These are phyloP conservation scores for Phlyctochytrium arcticum DNA, from an alignment of 192 early-diverging fungal species.

Conservation along the genomic window DNA sequence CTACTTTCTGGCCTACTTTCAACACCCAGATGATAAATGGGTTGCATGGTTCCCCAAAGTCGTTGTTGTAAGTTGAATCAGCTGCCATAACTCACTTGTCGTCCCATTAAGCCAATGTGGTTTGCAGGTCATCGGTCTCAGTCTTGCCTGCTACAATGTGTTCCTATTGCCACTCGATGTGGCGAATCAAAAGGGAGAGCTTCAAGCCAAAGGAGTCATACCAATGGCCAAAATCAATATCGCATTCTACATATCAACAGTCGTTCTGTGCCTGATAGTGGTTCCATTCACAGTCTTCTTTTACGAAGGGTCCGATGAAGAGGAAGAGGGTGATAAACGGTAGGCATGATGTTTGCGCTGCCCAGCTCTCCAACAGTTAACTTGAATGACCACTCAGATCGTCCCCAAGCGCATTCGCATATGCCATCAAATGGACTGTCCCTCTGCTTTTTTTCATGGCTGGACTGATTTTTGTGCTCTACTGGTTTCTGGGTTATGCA, in stretches of 20 bases:
- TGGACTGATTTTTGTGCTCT: constrained; percentile 40
- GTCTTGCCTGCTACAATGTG: constrained; percentile 49
- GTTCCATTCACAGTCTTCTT: constrained; percentile 62
- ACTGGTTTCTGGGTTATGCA: constrained; percentile 49
- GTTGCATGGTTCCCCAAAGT: constrained; percentile 64
- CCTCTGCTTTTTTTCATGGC: constrained; percentile 44
- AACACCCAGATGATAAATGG: constrained; percentile 65
- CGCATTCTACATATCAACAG: constrained; percentile 46
- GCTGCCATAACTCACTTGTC: background rate
- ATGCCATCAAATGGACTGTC: constrained; percentile 55
- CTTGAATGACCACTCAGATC: constrained; percentile 17
- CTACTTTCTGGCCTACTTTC: constrained; percentile 64
- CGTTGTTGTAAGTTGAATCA: constrained; percentile 44
- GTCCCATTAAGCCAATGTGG: background rate
- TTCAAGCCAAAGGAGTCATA: constrained; percentile 31
- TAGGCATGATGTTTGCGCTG: background rate
- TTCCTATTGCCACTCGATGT: constrained; percentile 63
- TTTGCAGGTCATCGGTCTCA: constrained; percentile 42
- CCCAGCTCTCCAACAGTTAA: background rate
- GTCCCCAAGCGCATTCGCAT: constrained; percentile 23
- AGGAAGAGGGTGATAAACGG: constrained; percentile 42
- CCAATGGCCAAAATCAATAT: constrained; percentile 49
- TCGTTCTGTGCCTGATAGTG: constrained; percentile 39
- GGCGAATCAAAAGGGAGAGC: constrained; percentile 49
- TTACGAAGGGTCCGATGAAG: constrained; percentile 57